A percentile compares a stretch with the other conserved stretches of the same genome.
Evolutionary conservation across 2,329 filamentous ascomycete genomes (phyloP).

Genomic region (Ramularia endophylla): DNA sequence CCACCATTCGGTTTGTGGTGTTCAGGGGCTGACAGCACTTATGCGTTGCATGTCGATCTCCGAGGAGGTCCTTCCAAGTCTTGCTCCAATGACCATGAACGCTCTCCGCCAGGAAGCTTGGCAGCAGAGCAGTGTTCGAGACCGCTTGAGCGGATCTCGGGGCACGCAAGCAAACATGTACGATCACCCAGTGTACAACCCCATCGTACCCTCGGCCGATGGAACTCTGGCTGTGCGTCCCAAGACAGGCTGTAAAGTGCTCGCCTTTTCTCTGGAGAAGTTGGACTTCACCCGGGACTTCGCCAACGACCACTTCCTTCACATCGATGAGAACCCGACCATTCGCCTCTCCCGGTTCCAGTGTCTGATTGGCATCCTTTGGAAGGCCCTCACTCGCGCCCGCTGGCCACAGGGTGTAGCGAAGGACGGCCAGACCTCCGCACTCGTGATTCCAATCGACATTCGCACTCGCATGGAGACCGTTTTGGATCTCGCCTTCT

Average conservation of each 20-base stretch:
- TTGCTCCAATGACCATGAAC: not conserved
- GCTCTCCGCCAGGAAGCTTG: conserved; percentile 10
- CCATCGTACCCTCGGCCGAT: not conserved
- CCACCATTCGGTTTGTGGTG: conserved; percentile 18
- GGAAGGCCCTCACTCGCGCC: conserved; percentile 15
- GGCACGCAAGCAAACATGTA: conserved; percentile 7
- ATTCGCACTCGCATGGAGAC: conserved; percentile 12
- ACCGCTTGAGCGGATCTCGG: conserved; percentile 11
- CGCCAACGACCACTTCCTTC: conserved; percentile 12
- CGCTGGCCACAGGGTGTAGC: conserved; percentile 5
- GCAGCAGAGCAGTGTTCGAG: conserved; percentile 9
- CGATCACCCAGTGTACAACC: conserved; percentile 7
- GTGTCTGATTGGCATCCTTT: conserved; percentile 17
- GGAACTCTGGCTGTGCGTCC: not conserved
- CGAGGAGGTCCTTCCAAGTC: conserved; percentile 3
- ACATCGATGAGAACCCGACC: conserved; percentile 2
- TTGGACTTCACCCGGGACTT: conserved; percentile 10
- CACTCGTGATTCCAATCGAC: conserved; percentile 9
- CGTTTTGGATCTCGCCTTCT: conserved; percentile 5
- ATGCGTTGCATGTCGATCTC: conserved; percentile 16
- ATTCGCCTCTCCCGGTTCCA: conserved; percentile 11
- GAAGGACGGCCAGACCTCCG: conserved; percentile 1
- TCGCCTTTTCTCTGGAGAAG: conserved; percentile 14
- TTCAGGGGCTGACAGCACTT: conserved; percentile 12
- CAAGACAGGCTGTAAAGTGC: conserved; percentile 9